Conservation (phyloP, 805 yeast genomes). For the Wickerhamiella hasegawae region DNA sequence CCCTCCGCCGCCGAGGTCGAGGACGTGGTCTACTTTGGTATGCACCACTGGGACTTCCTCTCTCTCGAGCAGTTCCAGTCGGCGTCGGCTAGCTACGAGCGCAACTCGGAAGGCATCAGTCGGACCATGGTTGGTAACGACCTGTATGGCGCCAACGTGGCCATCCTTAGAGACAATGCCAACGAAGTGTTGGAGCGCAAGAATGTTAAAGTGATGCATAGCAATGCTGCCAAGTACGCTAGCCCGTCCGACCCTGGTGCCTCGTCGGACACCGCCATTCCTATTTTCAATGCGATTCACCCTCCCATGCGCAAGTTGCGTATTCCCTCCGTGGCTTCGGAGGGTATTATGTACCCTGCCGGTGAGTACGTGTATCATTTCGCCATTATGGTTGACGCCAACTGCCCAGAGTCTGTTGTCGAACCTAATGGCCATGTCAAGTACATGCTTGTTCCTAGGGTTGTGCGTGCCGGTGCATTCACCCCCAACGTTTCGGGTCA, state of each 20-base stretch:
- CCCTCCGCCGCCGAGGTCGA: slow-evolving; percentile 19
- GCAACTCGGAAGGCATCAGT: slow-evolving; percentile 10
- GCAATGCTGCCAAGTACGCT: slow-evolving; percentile 3
- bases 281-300: slow-evolving; percentile 12
- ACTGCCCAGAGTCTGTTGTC: slow-evolving; percentile 54
- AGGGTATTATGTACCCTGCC: slow-evolving; percentile 34
- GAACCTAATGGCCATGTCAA: slow-evolving; percentile 61
- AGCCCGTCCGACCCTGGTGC: slow-evolving; percentile 2
- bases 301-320: slow-evolving; percentile 13
- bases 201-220: slow-evolving; percentile 8
- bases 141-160: slow-evolving; percentile 22
- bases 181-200: slow-evolving; percentile 8
- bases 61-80: slow-evolving; percentile 15
- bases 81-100: slow-evolving; percentile 8
- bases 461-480: slow-evolving; percentile 61
- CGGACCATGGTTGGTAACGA: slow-evolving; percentile 18
- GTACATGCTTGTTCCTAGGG: slow-evolving; percentile 42
- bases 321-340: slow-evolving; percentile 8
- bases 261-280: slow-evolving; percentile 8
- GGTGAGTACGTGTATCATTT: slow-evolving; percentile 78
- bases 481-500: slow-evolving; percentile 49
- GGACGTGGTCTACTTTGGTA: slow-evolving; percentile 18
- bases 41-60: slow-evolving; percentile 23
- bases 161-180: slow-evolving; percentile 11
- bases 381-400: slow-evolving; percentile 61